Evolutionary conservation across 805 yeast genomes (phyloP), one percentile per base, ranked within the genome.

Genomic region (Candida vaughaniae): DNA sequence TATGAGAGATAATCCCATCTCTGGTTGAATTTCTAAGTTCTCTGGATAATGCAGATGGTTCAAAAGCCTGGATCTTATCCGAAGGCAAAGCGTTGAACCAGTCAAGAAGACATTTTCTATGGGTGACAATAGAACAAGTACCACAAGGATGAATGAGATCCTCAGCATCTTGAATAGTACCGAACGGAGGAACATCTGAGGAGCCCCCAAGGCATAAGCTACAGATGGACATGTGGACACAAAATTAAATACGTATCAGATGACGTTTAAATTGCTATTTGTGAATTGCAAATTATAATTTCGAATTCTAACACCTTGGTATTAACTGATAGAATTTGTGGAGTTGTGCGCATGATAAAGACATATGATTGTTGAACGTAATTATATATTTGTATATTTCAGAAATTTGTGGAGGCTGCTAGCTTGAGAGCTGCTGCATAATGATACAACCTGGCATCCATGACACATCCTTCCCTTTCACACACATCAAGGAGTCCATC

Each of bases 371-470:
- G n/a, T n/a, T n/a, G n/a, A n/a, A n/a, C n/a, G n/a, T n/a, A n/a
- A n/a, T n/a, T n/a, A n/a, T n/a, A n/a, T n/a, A n/a, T n/a, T n/a
- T n/a, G n/a, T n/a, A n/a, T n/a, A n/a, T n/a, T n/a, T n/a, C n/a
- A n/a, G n/a, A n/a, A n/a, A n/a, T n/a, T n/a, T n/a, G n/a, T n/a
- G n/a, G n/a, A n/a, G n/a, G n/a, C 7, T 17, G 34, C 39, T 10
- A 32, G 8, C 20, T 70, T 70, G 35, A 88, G 69, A 4, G 98
- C 98, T 37, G 80, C 80, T 10, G 96, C 95, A 33, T 89, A 75
- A 51, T 85, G 87, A 56, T 85, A 89, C 38, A 93, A 80, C 46
- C 95, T 78, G 1, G 96, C 91, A 62, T 93, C 99, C 22, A 91
- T 66, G 20, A 75, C 75, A 57, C 78, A 87, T 1, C 96, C 96